A percentile compares a stretch with the other conserved stretches of the same genome.
Evolutionary conservation across 768 basidiomycete species (phyloP).

Genomic region (Boletus sp.): DNA sequence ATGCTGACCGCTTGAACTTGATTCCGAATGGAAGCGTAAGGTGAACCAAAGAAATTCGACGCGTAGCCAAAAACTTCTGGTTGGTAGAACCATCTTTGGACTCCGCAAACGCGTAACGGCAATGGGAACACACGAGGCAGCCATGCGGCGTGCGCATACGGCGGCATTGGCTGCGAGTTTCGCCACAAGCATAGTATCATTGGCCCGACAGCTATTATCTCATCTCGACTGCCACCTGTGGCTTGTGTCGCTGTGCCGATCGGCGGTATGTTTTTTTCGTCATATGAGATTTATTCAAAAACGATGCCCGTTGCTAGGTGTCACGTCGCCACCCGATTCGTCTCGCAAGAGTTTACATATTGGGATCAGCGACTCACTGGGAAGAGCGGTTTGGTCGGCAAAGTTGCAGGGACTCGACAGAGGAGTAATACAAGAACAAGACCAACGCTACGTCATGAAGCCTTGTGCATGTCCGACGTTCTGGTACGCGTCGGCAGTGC

Average conservation of each 20-base stretch:
- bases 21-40: conserved; percentile 1
- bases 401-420: background rate
- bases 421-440: background rate
- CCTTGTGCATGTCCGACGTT: background rate
- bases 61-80: background rate
- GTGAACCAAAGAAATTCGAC: background rate
- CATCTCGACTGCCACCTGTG: conserved; percentile 12
- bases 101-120: conserved; percentile 22
- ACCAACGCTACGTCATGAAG: background rate
- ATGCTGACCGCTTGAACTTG: conserved; percentile 3
- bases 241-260: background rate
- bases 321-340: background rate
- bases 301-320: background rate
- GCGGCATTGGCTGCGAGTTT: conserved; percentile 13
- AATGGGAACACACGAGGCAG: conserved; percentile 25
- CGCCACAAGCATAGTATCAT: conserved; percentile 7
- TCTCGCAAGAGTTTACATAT: background rate
- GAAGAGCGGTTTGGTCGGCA: background rate
- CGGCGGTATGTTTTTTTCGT: conserved; percentile 5
- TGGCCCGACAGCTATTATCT: conserved; percentile 9
- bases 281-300: background rate
- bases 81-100: conserved; percentile 10
- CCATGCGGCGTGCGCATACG: conserved; percentile 9
- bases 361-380: background rate
- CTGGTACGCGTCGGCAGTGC: conserved; percentile 1